Evolutionary conservation across 139 green algal genomes (phyloP), one percentile per base, ranked within the genome.

Genomic region (Spirogloea muscicola): DNA sequence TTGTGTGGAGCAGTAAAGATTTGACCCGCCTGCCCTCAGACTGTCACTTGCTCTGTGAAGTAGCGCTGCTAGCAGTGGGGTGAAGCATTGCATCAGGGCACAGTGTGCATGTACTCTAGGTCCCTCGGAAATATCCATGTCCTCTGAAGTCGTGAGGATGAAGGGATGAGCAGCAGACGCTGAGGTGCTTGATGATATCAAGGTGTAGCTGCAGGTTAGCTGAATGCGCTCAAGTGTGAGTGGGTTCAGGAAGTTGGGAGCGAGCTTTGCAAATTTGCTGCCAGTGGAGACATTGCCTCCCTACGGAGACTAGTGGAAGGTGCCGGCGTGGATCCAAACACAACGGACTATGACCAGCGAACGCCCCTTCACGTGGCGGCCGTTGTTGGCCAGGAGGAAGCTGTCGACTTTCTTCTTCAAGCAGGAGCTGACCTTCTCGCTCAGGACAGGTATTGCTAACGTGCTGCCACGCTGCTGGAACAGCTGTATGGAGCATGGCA

Each of bases 281-380:
- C 13, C 9, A 59, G 6, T 6, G 59, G 59, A 18, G 16, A 69
- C 59, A 18, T 69, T 21, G 59, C 7, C 7, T 58, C 55, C n/a
- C n/a, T 69, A 6, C n/a, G 29, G 38, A 5, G 29, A 31, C 39
- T 69, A 31, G n/a, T 69, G 18, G 59, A 58, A 57, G 7, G 13
- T 6, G 7, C n/a, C 16, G 5, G 58, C 13, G 37, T 31, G 38
- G 39, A 69, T n/a, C 18, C 29, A 18, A 69, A 69, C 29, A 69
- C 13, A 16, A 69, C 7, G 13, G 59, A 69, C 16, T 58, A 16
- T 58, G 59, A 69, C 13, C n/a, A 69, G 18, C 13, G 29, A 5
- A 69, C 59, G n/a, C 59, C 59, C 5, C 59, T 69, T 10, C 59
- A 69, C 39, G 27, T 58, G 38, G 59, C 59, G 39, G 18, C n/a